Conservation (phyloP, 106 monocot genomes). For the Xerophyta viscosa region DNA sequence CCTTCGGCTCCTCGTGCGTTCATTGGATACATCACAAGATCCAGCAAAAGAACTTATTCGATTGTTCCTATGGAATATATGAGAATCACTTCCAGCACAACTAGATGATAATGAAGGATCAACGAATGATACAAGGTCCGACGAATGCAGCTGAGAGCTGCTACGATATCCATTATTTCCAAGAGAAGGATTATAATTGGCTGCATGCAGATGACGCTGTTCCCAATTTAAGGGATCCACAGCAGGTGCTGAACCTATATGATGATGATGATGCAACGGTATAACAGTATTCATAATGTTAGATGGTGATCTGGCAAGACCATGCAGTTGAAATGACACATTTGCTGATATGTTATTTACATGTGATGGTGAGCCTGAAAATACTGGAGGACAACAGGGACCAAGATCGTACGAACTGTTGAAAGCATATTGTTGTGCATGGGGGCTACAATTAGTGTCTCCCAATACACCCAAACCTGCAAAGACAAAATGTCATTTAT, state of each 20-base stretch:
- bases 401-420: slow-evolving; percentile 11
- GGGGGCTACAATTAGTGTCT: slow-evolving; percentile 50
- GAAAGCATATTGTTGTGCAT: slow-evolving; percentile 52
- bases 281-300: slow-evolving; percentile 35
- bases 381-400: slow-evolving; percentile 13
- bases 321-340: slow-evolving; percentile 29
- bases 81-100: slow-evolving; percentile 41
- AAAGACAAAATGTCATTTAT: slow-evolving; percentile 6
- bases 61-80: slow-evolving; percentile 62
- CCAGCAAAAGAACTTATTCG: slow-evolving; percentile 26
- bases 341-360: slow-evolving; percentile 20
- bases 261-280: slow-evolving; percentile 40
- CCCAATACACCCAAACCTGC: slow-evolving; percentile 36
- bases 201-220: slow-evolving; percentile 20
- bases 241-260: slow-evolving; percentile 86
- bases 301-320: slow-evolving; percentile 59
- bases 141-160: slow-evolving; percentile 35
- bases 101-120: slow-evolving; percentile 37
- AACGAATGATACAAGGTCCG: slow-evolving; percentile 42
- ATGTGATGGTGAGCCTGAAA: slow-evolving; percentile 23
- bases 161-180: slow-evolving; percentile 54
- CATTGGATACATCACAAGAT: slow-evolving; percentile 34
- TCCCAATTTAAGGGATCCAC: slow-evolving; percentile 65
- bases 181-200: slow-evolving; percentile 49
- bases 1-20: slow-evolving; percentile 55